Evolutionary conservation across 164 flowering plant species (phyloP), one percentile per base, ranked within the genome.

Genomic region (Vitis rupestris): DNA sequence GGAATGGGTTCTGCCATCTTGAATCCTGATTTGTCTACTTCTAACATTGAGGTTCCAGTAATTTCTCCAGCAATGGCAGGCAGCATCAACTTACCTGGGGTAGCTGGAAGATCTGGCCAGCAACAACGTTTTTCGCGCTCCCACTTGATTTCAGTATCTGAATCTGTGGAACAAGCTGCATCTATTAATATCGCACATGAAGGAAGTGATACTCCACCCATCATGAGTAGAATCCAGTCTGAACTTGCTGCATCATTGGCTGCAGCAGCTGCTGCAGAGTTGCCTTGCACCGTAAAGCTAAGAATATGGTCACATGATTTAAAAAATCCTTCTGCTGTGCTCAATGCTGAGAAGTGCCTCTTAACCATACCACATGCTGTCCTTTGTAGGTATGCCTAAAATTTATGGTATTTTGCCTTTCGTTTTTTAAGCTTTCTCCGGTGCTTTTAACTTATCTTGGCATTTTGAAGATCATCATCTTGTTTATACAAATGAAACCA

Each of bases 201-300:
- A 55, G 92, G 75, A 47, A 77, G 65, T 72, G 85, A 85, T 65
- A 67, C 82, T 63, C 95, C 81, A 55, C 84, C 88, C 31, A 74
- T 81, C 65, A 71, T 79, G 59, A 82, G 78, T 69, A 83, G 90
- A 78, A 74, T 85, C 57, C 97, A 86, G 50, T 61, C 94, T 72
- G 98, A 93, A 77, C 72, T 88, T 77, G 92, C 95, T 27, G 76
- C 94, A 9, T 90, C 97, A 56, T 70, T 93, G 68, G 93, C 97
- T 49, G 88, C 89, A 30, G 93, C 91, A 8, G 93, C 96, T 3
- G 90, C 97, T 76, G 88, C 97, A 61, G 99, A 96, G 78, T 82
- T 88, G 64, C 99, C 99, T 68, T 90, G 97, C 80, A 93, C 98
- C 47, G 99, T 96, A 74, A 93, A 87, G 84, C 85, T 96, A 15